Percentiles rank a stretch among this genome's conserved stretches.
Conservation (phyloP, 1,284 basidiomycete genomes). For the Ustilago crameri region DNA sequence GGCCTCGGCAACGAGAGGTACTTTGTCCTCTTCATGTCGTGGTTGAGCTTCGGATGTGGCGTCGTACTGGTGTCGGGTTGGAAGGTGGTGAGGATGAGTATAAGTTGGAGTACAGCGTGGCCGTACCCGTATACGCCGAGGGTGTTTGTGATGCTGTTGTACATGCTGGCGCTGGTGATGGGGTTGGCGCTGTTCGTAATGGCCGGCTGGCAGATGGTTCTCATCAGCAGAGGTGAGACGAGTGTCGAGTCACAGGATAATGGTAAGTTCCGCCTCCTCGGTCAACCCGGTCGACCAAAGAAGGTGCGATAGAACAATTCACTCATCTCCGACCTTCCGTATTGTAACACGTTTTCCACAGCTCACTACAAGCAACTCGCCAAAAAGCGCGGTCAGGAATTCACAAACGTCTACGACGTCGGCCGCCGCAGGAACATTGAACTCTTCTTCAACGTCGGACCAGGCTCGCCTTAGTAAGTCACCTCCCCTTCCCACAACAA, state of each 20-base stretch:
- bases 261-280: constrained; percentile 58
- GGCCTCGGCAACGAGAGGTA: constrained; percentile 94
- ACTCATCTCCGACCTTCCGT: neutral
- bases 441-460: constrained; percentile 88
- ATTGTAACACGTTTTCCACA: constrained; percentile 2
- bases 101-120: constrained; percentile 71
- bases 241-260: constrained; percentile 91
- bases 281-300: neutral
- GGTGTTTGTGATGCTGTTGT: constrained; percentile 74
- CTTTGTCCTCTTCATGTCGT: constrained; percentile 91
- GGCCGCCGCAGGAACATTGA: constrained; percentile 79
- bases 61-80: constrained; percentile 49
- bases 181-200: constrained; percentile 83
- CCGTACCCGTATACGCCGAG: constrained; percentile 75
- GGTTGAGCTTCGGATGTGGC: constrained; percentile 56
- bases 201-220: constrained; percentile 81
- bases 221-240: constrained; percentile 83
- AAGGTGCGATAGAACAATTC: neutral
- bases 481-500: too few relatives aligned
- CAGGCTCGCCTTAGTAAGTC: constrained; percentile 61
- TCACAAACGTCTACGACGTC: constrained; percentile 90
- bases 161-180: constrained; percentile 78
- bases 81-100: constrained; percentile 12
- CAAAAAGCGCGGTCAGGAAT: constrained; percentile 74
- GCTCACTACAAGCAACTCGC: constrained; percentile 79